Base-by-base conservation (phyloP, 148 eudicot genomes). In the Tetragonia tetragonoides region DNA sequence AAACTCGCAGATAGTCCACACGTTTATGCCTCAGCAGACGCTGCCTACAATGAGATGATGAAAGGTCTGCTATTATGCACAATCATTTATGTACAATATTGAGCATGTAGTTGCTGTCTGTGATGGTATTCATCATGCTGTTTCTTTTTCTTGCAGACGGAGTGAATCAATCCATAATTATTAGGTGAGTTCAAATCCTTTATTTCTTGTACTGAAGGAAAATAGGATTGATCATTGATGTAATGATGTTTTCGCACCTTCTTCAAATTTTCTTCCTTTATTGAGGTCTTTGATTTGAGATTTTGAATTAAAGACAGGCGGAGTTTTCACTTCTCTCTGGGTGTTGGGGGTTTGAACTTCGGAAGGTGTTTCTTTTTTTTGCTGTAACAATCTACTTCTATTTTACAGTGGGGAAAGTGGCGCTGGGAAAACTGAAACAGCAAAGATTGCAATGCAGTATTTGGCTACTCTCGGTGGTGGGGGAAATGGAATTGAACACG, bases 401-500 rank as follows among this genome's bases (percentile, higher is more conserved):
- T 61, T 83, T 71, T 83, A 53, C 81, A 95, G 99, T 79, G 97
- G 97, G 79, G 99, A 95, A 83, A 95, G 97, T 87, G 99, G 99
- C 80, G 89, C 99, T 82, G 99, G 99, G 84, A 95, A 95, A 86
- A 95, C 95, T 46, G 99, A 93, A 84, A 91, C 99, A 75, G 97
- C 97, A 66, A 95, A 95, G 75, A 77, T 91, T 83, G 93, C 95
- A 51, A 90, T 91, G 97, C 94, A 93, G 83, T 95, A 93, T 79
- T 84, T 95, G 83, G 93, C 94, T 78, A 82, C 88, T 54, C 87
- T 90, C 83, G 94, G 93, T 81, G 94, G 97, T 77, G 93, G 91
- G 70, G 81, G 83, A 72, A 85, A 84, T 72, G 95, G 97, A 72
- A 78, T 91, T 69, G 97, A 91, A 78, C 78, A 75, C 57, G 89